Base-by-base conservation (phyloP, 495 filamentous ascomycete genomes). In the Hypoxylon fragiforme region DNA sequence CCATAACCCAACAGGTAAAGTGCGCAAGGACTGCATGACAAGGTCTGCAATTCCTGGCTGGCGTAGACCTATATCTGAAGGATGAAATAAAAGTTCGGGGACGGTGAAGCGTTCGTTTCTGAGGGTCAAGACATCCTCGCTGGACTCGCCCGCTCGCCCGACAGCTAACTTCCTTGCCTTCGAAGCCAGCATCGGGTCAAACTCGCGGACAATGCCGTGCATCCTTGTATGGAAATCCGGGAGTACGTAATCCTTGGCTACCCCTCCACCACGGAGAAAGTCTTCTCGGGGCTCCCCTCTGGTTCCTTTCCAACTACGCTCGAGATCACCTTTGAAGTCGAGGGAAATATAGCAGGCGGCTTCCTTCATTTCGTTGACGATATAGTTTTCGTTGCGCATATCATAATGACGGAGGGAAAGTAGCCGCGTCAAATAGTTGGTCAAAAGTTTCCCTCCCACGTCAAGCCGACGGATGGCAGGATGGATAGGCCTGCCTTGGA, bases 361-460 rank as follows among this genome's bases (percentile, higher is more conserved):
- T 72, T 99, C 95, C 63, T 97, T 99, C 69, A 97, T 89, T 66
- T 96, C 88, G 60, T 95, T 96, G 67, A 96, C 92, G 14, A 97
- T 81, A 64, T 94, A 84, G 12, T 86, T 84, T 60, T 99, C 94
- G 63, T 95, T 90, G 54, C 91, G 82, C 86, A 97, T 91, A 68
- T 96, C 92, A 68, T 91, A 95, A 57, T 96, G 89, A 22, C 92
- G 83, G 45, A 92, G 81, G 6, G 94, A 97, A 15, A 96, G 82
- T 19, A 96, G 77, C 44, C 94, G 86, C 55, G 95, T 92, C 16
- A 99, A 80, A 63, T 91, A 87, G 69, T 97, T 97, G n/a, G 94
- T 97, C 47, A 99, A 74, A 24, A 94, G 80, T 67, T 95, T 97
- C 8, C 94, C 94, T 16, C 94, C 94, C 19, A 99, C 74, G 52